phyloP scores from a whole-genome alignment of 305 asterid species.

The Solanum hybrid region DNA sequence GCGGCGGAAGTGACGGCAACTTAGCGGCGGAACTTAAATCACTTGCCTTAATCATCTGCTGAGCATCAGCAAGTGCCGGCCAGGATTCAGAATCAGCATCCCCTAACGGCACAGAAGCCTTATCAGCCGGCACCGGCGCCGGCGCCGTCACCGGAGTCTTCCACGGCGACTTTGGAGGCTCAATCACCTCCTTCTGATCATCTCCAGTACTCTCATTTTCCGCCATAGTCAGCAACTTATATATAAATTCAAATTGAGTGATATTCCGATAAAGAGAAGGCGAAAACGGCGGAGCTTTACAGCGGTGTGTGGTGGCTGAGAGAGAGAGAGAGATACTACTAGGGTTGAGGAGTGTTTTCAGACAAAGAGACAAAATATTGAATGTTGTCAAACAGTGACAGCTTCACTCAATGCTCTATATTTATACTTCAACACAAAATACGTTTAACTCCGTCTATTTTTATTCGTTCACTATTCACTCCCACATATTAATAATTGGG shows the following conservation, averaged over 20 bases:
- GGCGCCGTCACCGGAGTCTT: slow-evolving; percentile 28
- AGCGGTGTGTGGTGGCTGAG: slow-evolving; percentile 3
- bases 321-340: slow-evolving; percentile 6
- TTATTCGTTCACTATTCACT: background rate
- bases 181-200: slow-evolving; percentile 39
- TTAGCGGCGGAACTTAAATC: slow-evolving; percentile 16
- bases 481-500: no score
- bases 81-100: slow-evolving; percentile 54
- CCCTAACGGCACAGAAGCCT: slow-evolving; percentile 28
- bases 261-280: background rate
- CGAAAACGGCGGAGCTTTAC: background rate
- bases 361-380: background rate
- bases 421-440: background rate
- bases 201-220: slow-evolving; percentile 39
- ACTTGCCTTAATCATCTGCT: slow-evolving; percentile 37
- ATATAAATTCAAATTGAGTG: background rate
- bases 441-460: background rate
- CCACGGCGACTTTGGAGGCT: slow-evolving; percentile 70
- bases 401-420: background rate
- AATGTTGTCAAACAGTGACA: background rate
- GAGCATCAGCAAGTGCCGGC: slow-evolving; percentile 74
- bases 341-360: slow-evolving; percentile 32
- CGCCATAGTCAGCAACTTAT: slow-evolving; percentile 25
- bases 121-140: background rate
- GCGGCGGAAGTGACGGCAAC: slow-evolving; percentile 24